These are phyloP conservation scores for Lactuca saligna DNA, from an alignment of 129 eudicot genomes.

Conservation along the genomic window DNA sequence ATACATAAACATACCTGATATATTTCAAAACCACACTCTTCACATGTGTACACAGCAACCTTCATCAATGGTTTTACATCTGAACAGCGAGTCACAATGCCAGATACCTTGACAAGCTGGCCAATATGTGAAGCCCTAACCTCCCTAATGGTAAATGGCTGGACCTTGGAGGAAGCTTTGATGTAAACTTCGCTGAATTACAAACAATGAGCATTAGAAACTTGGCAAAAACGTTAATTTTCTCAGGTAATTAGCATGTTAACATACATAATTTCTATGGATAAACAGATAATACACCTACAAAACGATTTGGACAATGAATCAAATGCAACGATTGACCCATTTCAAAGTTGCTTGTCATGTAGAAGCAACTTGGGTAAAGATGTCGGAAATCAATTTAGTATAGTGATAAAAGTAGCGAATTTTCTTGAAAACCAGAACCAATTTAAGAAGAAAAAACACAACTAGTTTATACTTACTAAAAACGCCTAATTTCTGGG, in stretches of 20 bases:
- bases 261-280: not conserved
- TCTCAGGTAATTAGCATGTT: not conserved
- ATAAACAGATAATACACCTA: not conserved
- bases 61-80: constrained; percentile 98
- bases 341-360: not conserved
- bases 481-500: constrained; percentile 83
- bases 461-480: constrained; percentile 45
- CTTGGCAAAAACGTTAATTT: not conserved
- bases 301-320: not conserved
- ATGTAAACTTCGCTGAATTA: constrained; percentile 83
- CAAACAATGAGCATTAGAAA: constrained; percentile 22
- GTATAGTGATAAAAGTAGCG: not conserved
- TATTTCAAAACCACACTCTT: constrained; percentile 96
- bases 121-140: constrained; percentile 97
- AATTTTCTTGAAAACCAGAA: not conserved
- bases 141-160: constrained; percentile 91
- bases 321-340: not conserved
- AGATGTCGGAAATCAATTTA: not conserved
- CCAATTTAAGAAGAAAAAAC: not conserved
- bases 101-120: constrained; percentile 89
- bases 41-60: constrained; percentile 97
- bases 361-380: not conserved
- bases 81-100: constrained; percentile 94
- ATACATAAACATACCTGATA: too few species aligned
- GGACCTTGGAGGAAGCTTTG: constrained; percentile 77